Evolutionary conservation across 345 rosid species (phyloP).

Genomic region (Cardamine resedifolia): DNA sequence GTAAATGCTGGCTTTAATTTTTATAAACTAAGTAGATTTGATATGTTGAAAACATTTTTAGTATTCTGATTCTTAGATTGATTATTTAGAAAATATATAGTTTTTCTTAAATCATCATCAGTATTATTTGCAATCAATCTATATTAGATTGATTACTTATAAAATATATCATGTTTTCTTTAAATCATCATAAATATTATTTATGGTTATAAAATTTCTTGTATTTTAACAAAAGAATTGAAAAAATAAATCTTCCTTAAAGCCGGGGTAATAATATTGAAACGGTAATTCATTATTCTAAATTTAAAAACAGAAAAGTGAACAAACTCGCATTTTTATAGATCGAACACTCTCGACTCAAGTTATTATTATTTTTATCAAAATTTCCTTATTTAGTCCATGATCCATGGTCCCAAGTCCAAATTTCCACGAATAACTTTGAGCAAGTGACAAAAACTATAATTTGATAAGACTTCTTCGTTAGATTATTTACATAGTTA

Average conservation of each 20-base stretch:
- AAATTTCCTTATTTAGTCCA: not conserved
- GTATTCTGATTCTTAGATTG: not conserved
- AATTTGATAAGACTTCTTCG: not conserved
- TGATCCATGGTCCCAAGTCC: not conserved
- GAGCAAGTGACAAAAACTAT: not conserved
- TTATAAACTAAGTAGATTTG: too few species aligned
- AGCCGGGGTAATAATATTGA: not conserved
- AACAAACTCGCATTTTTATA: not conserved
- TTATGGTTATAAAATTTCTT: not conserved
- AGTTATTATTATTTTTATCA: not conserved
- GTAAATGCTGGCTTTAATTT: too few species aligned
- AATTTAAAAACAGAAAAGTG: not conserved
- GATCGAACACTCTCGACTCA: not conserved
- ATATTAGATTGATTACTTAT: not conserved
- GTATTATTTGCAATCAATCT: not conserved
- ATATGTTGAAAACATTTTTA: too few species aligned
- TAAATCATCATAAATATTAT: not conserved
- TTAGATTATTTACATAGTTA: conserved; percentile 1
- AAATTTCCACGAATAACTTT: conserved; percentile 14
- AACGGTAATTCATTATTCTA: not conserved
- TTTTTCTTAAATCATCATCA: not conserved
- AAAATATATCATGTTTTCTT: not conserved
- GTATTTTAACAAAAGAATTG: not conserved
- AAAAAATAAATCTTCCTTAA: not conserved
- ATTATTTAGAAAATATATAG: not conserved